Percentiles rank a stretch among this genome's conserved stretches.
phyloP scores from a whole-genome alignment of 805 yeast genomes.

The Wickerhamiella parazyma region DNA sequence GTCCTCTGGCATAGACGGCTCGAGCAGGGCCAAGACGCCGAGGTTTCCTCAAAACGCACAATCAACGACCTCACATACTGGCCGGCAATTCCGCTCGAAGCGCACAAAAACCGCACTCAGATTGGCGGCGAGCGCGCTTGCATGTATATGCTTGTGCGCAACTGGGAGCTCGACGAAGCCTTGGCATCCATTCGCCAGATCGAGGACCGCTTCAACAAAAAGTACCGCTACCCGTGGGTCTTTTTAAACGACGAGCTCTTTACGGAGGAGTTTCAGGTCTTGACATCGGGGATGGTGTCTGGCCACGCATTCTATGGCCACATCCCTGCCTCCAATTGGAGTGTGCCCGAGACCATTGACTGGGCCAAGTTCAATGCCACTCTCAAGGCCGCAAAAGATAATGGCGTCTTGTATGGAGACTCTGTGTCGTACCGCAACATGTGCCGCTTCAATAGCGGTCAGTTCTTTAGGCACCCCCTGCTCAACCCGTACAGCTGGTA shows the following conservation, averaged over 20 bases:
- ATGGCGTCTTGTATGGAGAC: constrained; percentile 48
- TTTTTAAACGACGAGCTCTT: constrained; percentile 82
- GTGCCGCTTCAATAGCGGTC: constrained; percentile 92
- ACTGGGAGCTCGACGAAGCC: constrained; percentile 64
- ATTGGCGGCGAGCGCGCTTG: constrained; percentile 68
- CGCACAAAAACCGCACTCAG: constrained; percentile 23
- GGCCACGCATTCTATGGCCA: constrained; percentile 69
- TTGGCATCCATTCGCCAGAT: constrained; percentile 64
- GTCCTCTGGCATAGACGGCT: background rate
- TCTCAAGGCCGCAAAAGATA: constrained; percentile 32
- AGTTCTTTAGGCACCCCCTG: constrained; percentile 67
- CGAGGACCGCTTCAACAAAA: constrained; percentile 78
- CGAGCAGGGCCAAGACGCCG: background rate
- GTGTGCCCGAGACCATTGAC: constrained; percentile 60
- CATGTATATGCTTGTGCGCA: constrained; percentile 73
- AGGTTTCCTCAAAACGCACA: background rate
- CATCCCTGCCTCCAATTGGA: constrained; percentile 77
- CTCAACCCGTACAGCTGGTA: constrained; percentile 69
- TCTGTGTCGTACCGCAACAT: constrained; percentile 70
- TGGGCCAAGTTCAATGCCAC: constrained; percentile 37
- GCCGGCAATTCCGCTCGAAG: constrained; percentile 16
- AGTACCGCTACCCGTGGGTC: constrained; percentile 86
- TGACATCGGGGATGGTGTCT: constrained; percentile 53
- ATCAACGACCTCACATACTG: constrained; percentile 19
- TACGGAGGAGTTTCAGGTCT: constrained; percentile 61